Conservation (phyloP, 495 filamentous ascomycete species). For the Neurospora discreta region DNA sequence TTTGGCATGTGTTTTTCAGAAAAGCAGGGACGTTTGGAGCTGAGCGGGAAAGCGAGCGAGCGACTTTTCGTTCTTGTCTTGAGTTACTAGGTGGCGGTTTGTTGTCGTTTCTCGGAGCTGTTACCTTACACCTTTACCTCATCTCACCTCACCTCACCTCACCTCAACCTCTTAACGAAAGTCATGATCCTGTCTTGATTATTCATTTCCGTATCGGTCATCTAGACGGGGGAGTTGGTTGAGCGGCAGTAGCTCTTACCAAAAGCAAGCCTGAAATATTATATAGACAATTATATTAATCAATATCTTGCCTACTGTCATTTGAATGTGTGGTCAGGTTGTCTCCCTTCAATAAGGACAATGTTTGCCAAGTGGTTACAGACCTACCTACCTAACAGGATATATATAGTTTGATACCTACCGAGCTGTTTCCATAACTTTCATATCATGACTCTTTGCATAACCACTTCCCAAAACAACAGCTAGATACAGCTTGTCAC, state of each 20-base stretch:
- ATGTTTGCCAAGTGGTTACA: no score
- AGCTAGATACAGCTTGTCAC: no score
- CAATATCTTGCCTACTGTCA: not conserved
- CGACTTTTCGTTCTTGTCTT: not conserved
- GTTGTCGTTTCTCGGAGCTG: not conserved
- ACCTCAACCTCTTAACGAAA: not conserved
- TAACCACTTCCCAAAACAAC: no score
- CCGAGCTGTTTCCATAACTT: no score
- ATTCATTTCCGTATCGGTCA: not conserved
- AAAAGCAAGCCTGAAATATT: not conserved
- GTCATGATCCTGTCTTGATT: not conserved
- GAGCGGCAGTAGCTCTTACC: not conserved
- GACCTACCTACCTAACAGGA: no score
- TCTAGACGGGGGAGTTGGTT: not conserved
- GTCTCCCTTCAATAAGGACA: no score
- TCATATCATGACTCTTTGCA: no score
- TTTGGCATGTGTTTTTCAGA: not conserved
- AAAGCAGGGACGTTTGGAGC: not conserved
- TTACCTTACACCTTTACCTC: not conserved
- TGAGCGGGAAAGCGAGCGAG: not conserved
- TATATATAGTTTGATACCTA: no score
- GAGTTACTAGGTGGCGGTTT: not conserved
- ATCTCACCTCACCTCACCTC: not conserved
- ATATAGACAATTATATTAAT: not conserved
- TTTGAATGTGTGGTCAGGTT: no score